A percentile compares a stretch with the other conserved stretches of the same genome.
Conservation (phyloP, 2,329 filamentous ascomycete genomes). For the Aspergillus ustus region DNA sequence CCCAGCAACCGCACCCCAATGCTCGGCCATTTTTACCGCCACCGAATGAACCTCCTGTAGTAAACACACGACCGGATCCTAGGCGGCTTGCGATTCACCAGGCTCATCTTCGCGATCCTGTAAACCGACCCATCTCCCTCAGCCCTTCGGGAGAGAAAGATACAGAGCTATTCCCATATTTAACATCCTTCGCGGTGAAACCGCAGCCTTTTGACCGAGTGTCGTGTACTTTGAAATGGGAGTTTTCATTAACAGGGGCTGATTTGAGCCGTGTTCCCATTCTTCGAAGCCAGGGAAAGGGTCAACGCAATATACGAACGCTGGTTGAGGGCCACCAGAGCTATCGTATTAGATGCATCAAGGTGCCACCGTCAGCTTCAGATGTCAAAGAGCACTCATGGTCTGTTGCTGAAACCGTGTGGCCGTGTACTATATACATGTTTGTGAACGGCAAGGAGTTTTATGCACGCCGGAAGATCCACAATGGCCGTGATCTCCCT, state of each 20-base stretch:
- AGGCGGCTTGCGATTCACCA: slow-evolving; percentile 61
- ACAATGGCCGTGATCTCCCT: slow-evolving; percentile 76
- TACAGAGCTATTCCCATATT: slow-evolving; percentile 42
- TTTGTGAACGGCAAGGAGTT: slow-evolving; percentile 67
- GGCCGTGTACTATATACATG: slow-evolving; percentile 74
- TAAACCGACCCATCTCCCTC: slow-evolving; percentile 40
- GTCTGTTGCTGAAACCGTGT: slow-evolving; percentile 66
- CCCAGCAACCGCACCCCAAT: neutral
- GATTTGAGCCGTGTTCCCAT: slow-evolving; percentile 40
- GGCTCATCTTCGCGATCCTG: slow-evolving; percentile 60
- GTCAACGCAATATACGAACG: slow-evolving; percentile 34
- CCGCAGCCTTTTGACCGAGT: slow-evolving; percentile 36
- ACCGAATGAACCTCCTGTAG: slow-evolving; percentile 34
- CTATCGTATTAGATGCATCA: slow-evolving; percentile 72
- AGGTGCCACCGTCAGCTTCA: slow-evolving; percentile 37
- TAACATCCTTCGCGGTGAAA: slow-evolving; percentile 36
- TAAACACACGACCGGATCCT: slow-evolving; percentile 51
- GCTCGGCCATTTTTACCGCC: slow-evolving; percentile 42
- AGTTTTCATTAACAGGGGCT: slow-evolving; percentile 40
- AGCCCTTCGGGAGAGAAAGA: slow-evolving; percentile 26
- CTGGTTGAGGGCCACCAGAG: slow-evolving; percentile 60
- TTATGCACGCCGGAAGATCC: slow-evolving; percentile 66
- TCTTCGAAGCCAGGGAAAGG: slow-evolving; percentile 12
- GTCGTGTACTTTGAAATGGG: slow-evolving; percentile 35
- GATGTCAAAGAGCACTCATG: slow-evolving; percentile 58